Base-by-base conservation (phyloP, 1,284 basidiomycete genomes). In the Wolfiporia cocos region DNA sequence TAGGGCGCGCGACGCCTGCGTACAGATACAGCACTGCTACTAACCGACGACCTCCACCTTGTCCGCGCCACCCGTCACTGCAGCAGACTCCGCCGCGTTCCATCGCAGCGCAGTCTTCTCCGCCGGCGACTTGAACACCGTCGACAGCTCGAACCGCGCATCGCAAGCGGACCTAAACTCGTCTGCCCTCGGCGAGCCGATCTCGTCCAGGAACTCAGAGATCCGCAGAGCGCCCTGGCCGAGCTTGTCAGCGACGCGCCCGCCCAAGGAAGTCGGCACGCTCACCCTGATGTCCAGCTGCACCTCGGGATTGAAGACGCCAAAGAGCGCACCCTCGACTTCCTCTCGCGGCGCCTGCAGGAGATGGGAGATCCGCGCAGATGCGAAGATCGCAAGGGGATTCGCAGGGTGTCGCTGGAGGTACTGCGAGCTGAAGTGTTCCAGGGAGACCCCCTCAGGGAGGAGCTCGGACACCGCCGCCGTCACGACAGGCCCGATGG, bases 401-500 rank as follows among this genome's bases (percentile, higher is more conserved):
- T 71, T 71, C 1, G 63, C 55, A 1, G 77, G 67, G 43, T 81
- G 70, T 18, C 59, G 69, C 60, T 92, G 88, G 11, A 89, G 68
- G 50, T 82, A 90, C 47, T 86, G 78, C 7, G 82, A 76, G 55
- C 88, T 92, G 64, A 76, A 84, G 0, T 70, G 73, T 31, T 85
- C 80, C 7, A 81, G 55, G 0, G 81, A 71, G 1, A 82, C 50
- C 23, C 76, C 74, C 0, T 64, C 62, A 0, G 87, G 78, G 3
- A 88, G 56, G 26, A 92, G 56, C 23, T 66, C 63, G 0, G 69
- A 43, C 14, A 86, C 50, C 0, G 71, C 60, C 19, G 70, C 66
- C 0, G 64, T 61, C 34, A 83, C 60, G 9, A 75, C 57, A 1
- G 69, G 54, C 1, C 66, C 70, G 20, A 76, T 62, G 2, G 73